These are phyloP conservation scores for Tetracladium maxilliforme DNA, from an alignment of 2,329 filamentous ascomycete genomes.

Conservation along the genomic window DNA sequence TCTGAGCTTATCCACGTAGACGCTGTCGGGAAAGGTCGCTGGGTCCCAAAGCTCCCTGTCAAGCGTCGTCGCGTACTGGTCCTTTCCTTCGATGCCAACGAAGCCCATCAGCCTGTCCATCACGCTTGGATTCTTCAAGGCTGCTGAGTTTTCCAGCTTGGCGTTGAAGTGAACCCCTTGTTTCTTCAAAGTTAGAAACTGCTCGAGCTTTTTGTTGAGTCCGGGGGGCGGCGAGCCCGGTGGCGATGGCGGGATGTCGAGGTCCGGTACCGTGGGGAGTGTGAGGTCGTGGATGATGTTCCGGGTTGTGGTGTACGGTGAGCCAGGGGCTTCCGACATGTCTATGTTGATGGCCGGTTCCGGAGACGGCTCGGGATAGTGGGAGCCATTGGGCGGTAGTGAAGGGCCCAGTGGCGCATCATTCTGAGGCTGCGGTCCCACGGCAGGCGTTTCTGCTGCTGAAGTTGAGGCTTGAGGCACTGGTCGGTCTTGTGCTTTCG, in stretches of 20 bases:
- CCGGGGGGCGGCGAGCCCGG: slow-evolving; percentile 38
- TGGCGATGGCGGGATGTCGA: slow-evolving; percentile 62
- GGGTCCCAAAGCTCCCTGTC: slow-evolving; percentile 42
- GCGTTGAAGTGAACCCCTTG: slow-evolving; percentile 67
- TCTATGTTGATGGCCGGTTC: slow-evolving; percentile 10
- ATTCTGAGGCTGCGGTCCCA: slow-evolving; percentile 7
- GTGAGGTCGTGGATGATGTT: slow-evolving; percentile 57
- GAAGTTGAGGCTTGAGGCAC: slow-evolving; percentile 1
- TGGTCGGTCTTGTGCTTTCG: too few species aligned
- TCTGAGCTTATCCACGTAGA: slow-evolving; percentile 32
- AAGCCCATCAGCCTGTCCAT: slow-evolving; percentile 61
- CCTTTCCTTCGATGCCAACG: slow-evolving; percentile 37
- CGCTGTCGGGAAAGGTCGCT: slow-evolving; percentile 35
- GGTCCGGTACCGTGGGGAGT: slow-evolving; percentile 55
- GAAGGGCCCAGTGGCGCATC: slow-evolving; percentile 11
- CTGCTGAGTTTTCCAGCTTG: slow-evolving; percentile 49
- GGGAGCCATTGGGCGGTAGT: slow-evolving; percentile 6
- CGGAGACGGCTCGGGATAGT: slow-evolving; percentile 7
- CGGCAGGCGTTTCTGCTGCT: slow-evolving; percentile 8
- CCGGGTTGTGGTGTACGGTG: slow-evolving; percentile 54
- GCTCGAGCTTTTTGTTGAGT: slow-evolving; percentile 53
- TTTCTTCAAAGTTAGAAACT: slow-evolving; percentile 65
- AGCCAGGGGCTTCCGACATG: slow-evolving; percentile 22
- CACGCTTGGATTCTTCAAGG: slow-evolving; percentile 58
- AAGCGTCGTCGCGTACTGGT: slow-evolving; percentile 53